These are phyloP conservation scores for Cadophora gregata DNA, from an alignment of 2,329 filamentous ascomycete genomes.

Conservation along the genomic window DNA sequence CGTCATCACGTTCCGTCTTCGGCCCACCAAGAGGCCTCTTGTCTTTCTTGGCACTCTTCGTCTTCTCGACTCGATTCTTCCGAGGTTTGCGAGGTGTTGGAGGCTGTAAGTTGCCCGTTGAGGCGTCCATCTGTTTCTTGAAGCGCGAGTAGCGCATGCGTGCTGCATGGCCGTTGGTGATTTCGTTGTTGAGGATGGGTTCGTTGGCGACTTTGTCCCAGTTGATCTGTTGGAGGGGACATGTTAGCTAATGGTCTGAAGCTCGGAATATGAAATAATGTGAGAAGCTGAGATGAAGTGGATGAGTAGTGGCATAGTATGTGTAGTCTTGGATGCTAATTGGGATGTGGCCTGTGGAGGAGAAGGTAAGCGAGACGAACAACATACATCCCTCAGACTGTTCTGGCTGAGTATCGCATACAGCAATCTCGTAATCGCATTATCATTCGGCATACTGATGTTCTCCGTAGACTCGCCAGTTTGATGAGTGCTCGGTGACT, in stretches of 20 bases:
- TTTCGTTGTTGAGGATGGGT: slow-evolving; percentile 47
- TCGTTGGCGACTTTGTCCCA: slow-evolving; percentile 57
- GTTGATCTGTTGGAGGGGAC: slow-evolving; percentile 50
- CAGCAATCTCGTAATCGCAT: slow-evolving; percentile 56
- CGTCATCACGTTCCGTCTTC: not conserved
- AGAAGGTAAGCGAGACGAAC: slow-evolving; percentile 14
- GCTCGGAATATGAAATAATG: too few species aligned
- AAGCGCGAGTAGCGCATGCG: slow-evolving; percentile 63
- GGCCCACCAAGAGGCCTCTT: slow-evolving; percentile 1
- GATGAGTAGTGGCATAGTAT: not conserved
- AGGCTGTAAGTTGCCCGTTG: slow-evolving; percentile 22
- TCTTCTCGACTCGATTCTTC: slow-evolving; percentile 36
- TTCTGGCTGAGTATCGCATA: slow-evolving; percentile 61
- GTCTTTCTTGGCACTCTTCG: slow-evolving; percentile 20
- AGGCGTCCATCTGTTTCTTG: slow-evolving; percentile 57
- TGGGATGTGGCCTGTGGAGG: slow-evolving; percentile 7
- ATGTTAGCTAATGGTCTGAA: slow-evolving; percentile 14
- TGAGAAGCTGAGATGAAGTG: not conserved
- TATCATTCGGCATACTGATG: slow-evolving; percentile 52
- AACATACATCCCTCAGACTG: slow-evolving; percentile 55
- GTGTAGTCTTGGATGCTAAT: not conserved
- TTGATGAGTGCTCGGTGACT: slow-evolving; percentile 26
- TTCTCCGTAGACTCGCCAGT: slow-evolving; percentile 46
- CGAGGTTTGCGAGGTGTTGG: slow-evolving; percentile 31
- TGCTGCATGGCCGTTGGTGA: slow-evolving; percentile 62